Percentiles rank a stretch among this genome's conserved stretches.
These are phyloP conservation scores for Stipa capillata DNA, from an alignment of 176 grass and related monocot genomes.

Conservation along the genomic window DNA sequence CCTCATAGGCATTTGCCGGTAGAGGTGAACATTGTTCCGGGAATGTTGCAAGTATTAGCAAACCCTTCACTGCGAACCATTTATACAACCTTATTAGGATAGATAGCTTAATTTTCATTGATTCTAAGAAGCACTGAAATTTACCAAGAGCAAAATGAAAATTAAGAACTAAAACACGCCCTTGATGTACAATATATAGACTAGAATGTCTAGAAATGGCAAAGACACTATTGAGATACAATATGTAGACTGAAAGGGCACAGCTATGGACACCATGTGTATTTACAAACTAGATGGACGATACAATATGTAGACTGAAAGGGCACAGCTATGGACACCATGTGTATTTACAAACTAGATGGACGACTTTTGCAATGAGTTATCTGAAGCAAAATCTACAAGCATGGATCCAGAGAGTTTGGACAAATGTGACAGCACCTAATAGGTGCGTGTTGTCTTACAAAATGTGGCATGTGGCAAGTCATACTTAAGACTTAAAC, in stretches of 20 bases:
- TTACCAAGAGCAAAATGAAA: neutral
- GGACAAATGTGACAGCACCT: neutral
- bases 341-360: neutral
- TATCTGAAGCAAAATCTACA: neutral
- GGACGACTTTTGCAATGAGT: neutral
- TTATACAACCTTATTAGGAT: constrained; percentile 23
- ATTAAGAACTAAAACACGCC: neutral
- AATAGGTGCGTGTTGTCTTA: neutral
- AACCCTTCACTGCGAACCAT: constrained; percentile 63
- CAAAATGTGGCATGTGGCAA: neutral
- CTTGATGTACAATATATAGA: neutral
- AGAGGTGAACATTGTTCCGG: constrained; percentile 49
- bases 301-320: neutral
- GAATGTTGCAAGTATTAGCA: constrained; percentile 77
- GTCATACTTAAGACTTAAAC: constrained; percentile 5
- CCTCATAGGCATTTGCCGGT: constrained; percentile 41
- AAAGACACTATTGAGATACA: neutral
- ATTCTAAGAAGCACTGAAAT: neutral
- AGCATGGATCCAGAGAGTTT: neutral
- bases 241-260: neutral
- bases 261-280: neutral
- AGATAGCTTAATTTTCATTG: neutral
- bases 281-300: neutral
- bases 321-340: neutral
- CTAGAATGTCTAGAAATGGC: neutral